Evolutionary conservation across 345 rosid genomes (phyloP).

Genomic region (Camelina neglecta): DNA sequence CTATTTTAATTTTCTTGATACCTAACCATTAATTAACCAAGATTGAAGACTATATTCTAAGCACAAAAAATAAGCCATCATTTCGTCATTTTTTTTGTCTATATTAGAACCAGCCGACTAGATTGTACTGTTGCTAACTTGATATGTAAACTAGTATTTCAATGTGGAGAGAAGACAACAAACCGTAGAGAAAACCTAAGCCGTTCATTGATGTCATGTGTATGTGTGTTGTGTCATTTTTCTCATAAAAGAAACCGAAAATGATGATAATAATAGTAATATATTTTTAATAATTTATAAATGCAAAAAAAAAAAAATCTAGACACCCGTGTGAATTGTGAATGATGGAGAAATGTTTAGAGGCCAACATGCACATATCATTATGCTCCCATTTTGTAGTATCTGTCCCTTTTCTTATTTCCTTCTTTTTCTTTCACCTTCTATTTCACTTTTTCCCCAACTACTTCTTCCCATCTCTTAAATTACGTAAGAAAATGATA

Average conservation of each 20-base stretch:
- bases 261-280: constrained; percentile 26
- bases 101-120: constrained; percentile 32
- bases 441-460: constrained; percentile 4
- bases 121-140: constrained; percentile 35
- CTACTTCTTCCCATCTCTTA: constrained; percentile 26
- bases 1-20: background rate
- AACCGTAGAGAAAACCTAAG: constrained; percentile 29
- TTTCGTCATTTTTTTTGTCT: background rate
- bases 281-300: background rate
- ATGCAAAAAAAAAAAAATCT: background rate
- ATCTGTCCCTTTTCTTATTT: background rate
- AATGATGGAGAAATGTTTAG: constrained; percentile 32
- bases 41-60: constrained; percentile 28
- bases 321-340: constrained; percentile 42
- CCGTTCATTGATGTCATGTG: constrained; percentile 23
- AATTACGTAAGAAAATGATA: background rate
- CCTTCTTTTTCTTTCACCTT: constrained; percentile 14
- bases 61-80: background rate
- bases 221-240: constrained; percentile 19
- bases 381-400: constrained; percentile 39
- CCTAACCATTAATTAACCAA: constrained; percentile 33
- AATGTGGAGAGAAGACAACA: constrained; percentile 29
- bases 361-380: constrained; percentile 37
- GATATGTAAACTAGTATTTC: constrained; percentile 36
- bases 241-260: constrained; percentile 26